A percentile compares a stretch with the other conserved stretches of the same genome.
phyloP scores from a whole-genome alignment of 192 early-diverging fungal genomes.

The Entomortierella beljakovae region DNA sequence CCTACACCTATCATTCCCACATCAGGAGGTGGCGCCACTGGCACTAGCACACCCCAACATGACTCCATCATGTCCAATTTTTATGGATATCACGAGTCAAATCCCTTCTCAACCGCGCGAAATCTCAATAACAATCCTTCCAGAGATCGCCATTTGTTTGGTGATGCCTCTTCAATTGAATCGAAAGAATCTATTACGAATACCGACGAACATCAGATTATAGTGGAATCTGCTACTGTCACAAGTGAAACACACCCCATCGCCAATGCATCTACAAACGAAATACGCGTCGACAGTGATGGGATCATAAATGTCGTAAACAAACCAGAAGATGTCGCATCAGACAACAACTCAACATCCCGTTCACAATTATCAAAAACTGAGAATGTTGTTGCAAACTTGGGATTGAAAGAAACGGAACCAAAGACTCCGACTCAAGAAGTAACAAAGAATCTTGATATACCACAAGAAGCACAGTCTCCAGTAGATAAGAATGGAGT shows the following conservation, averaged over 20 bases:
- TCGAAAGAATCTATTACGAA: slow-evolving; percentile 22
- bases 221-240: neutral
- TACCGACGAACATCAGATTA: neutral
- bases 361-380: neutral
- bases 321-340: no score
- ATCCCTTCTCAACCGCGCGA: slow-evolving; percentile 42
- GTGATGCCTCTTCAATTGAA: slow-evolving; percentile 36
- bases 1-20: slow-evolving; percentile 55
- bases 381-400: neutral
- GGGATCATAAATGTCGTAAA: neutral
- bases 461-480: neutral
- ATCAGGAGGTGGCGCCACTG: slow-evolving; percentile 7
- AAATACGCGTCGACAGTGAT: neutral
- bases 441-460: neutral
- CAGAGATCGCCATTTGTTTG: slow-evolving; percentile 43
- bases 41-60: slow-evolving; percentile 25
- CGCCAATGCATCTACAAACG: neutral
- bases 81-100: slow-evolving; percentile 46
- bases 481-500: neutral
- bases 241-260: neutral
- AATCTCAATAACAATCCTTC: slow-evolving; percentile 13
- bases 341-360: neutral
- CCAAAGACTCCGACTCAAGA: neutral
- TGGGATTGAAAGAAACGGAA: neutral
- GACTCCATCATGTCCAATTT: slow-evolving; percentile 34